Evolutionary conservation across 2,329 filamentous ascomycete species (phyloP).

Genomic region (Fusarium neocosmosporiellum): DNA sequence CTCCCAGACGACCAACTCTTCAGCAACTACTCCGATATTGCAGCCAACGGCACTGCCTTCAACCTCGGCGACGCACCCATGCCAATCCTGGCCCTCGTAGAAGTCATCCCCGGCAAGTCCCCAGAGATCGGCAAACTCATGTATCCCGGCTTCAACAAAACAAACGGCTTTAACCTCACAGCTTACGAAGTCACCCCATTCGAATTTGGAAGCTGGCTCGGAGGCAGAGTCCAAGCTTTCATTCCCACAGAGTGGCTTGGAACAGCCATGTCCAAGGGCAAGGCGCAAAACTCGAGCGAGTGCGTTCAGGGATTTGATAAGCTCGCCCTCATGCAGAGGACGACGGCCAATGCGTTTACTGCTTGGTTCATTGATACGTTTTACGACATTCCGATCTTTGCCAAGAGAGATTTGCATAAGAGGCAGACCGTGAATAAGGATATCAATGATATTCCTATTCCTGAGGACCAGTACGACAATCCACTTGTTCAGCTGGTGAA

Average conservation of each 20-base stretch:
- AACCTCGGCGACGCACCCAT: constrained; percentile 39
- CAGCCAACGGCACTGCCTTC: constrained; percentile 24
- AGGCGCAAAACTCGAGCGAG: constrained; percentile 37
- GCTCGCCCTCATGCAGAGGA: constrained; percentile 46
- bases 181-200: constrained; percentile 49
- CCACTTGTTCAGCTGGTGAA: constrained; percentile 39
- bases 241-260: constrained; percentile 45
- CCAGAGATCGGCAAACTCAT: constrained; percentile 42
- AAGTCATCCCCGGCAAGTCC: constrained; percentile 44
- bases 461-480: constrained; percentile 27
- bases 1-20: constrained; percentile 27
- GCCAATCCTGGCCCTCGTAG: constrained; percentile 43
- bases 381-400: constrained; percentile 40
- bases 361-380: constrained; percentile 43
- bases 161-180: constrained; percentile 45
- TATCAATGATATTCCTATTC: constrained; percentile 36
- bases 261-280: constrained; percentile 43
- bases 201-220: constrained; percentile 48
- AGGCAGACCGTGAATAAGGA: constrained; percentile 18
- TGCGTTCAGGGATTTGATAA: constrained; percentile 49
- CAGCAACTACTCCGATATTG: constrained; percentile 41
- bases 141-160: constrained; percentile 42
- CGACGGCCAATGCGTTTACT: constrained; percentile 43
- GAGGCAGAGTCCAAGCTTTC: constrained; percentile 44
- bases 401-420: constrained; percentile 30